phyloP scores from a whole-genome alignment of 2,329 filamentous ascomycete genomes.

The Biscogniauxia marginata region DNA sequence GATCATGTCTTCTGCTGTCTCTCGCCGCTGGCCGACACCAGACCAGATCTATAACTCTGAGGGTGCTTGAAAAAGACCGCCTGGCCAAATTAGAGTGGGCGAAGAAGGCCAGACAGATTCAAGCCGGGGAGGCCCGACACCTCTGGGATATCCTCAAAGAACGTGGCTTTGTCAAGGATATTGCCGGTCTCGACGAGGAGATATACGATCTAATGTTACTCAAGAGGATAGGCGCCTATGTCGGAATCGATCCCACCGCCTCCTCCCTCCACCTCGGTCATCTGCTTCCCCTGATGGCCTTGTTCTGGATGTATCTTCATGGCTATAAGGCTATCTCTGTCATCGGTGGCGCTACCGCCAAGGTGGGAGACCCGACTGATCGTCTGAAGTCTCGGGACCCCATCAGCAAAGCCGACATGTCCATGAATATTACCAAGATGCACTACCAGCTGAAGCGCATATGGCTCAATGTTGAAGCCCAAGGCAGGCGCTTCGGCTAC shows the following conservation, averaged over 20 bases:
- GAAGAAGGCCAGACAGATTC: constrained; percentile 45
- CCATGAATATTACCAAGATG: constrained; percentile 66
- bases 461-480: constrained; percentile 69
- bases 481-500: constrained; percentile 66
- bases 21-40: constrained; percentile 15
- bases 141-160: constrained; percentile 67
- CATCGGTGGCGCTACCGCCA: constrained; percentile 72
- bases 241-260: constrained; percentile 80
- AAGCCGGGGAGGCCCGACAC: constrained; percentile 48
- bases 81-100: constrained; percentile 48
- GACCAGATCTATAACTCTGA: constrained; percentile 39
- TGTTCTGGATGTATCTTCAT: constrained; percentile 81
- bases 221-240: constrained; percentile 71
- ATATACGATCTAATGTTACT: constrained; percentile 63
- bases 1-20: constrained; percentile 22
- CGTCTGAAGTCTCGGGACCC: constrained; percentile 61
- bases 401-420: constrained; percentile 50
- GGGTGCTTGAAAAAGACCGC: constrained; percentile 43
- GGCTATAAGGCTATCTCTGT: constrained; percentile 68
- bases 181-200: constrained; percentile 51
- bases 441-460: constrained; percentile 69
- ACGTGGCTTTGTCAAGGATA: constrained; percentile 70
- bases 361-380: constrained; percentile 76
- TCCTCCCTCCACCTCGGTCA: constrained; percentile 79
- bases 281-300: constrained; percentile 75